phyloP scores from a whole-genome alignment of 768 basidiomycete species.

The Clathrus columnatus region DNA sequence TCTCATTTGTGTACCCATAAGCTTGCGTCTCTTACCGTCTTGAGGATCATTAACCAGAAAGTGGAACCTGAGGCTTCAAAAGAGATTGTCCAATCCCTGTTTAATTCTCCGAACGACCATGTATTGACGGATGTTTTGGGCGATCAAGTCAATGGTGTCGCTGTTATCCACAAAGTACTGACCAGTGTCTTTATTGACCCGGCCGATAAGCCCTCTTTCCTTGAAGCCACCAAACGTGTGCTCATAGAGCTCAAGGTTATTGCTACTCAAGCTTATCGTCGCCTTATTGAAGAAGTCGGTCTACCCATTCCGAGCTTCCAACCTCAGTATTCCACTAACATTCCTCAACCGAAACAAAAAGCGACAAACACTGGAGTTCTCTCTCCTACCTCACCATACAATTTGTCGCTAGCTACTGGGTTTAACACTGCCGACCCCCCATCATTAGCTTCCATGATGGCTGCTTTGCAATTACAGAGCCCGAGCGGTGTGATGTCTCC shows the following conservation, averaged over 20 bases:
- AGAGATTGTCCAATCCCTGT: slow-evolving; percentile 82
- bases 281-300: slow-evolving; percentile 91
- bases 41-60: slow-evolving; percentile 95
- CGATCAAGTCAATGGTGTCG: slow-evolving; percentile 94
- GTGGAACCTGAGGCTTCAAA: slow-evolving; percentile 82
- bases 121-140: slow-evolving; percentile 89
- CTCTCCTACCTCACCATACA: slow-evolving; percentile 39
- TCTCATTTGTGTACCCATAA: slow-evolving; percentile 98
- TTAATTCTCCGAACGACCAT: slow-evolving; percentile 83
- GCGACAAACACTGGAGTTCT: slow-evolving; percentile 32
- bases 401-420: slow-evolving; percentile 67
- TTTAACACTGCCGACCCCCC: slow-evolving; percentile 80
- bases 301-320: slow-evolving; percentile 84
- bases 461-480: slow-evolving; percentile 74
- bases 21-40: slow-evolving; percentile 86
- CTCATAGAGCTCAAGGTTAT: slow-evolving; percentile 87
- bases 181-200: slow-evolving; percentile 80
- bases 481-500: slow-evolving; percentile 2
- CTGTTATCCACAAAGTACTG: slow-evolving; percentile 87
- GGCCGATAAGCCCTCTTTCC: slow-evolving; percentile 53
- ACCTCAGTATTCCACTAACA: slow-evolving; percentile 60
- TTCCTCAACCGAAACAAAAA: slow-evolving; percentile 49
- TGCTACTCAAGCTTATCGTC: slow-evolving; percentile 88
- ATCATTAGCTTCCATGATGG: slow-evolving; percentile 88
- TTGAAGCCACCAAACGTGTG: slow-evolving; percentile 85